A percentile compares a stretch with the other conserved stretches of the same genome.
These are phyloP conservation scores for Circinella minor DNA, from an alignment of 371 early-diverging fungal species.

Conservation along the genomic window DNA sequence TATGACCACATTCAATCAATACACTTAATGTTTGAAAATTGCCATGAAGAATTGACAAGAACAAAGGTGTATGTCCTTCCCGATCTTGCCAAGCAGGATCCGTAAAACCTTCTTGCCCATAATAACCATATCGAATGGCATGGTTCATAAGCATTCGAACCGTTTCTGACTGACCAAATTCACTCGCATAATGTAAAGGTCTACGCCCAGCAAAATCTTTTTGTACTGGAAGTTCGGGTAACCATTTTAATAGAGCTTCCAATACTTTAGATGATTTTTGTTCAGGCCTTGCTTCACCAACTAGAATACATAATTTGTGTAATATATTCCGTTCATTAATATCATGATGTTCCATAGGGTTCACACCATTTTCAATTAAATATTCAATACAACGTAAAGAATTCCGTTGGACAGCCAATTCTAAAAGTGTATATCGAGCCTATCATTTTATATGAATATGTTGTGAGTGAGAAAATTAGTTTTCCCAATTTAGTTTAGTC, in stretches of 20 bases:
- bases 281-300: slow-evolving; percentile 25
- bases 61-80: slow-evolving; percentile 73
- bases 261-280: slow-evolving; percentile 15
- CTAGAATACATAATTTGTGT: slow-evolving; percentile 61
- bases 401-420: slow-evolving; percentile 54
- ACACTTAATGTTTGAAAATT: slow-evolving; percentile 56
- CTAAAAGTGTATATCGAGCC: slow-evolving; percentile 56
- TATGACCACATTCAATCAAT: slow-evolving; percentile 59
- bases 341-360: slow-evolving; percentile 48
- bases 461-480: neutral
- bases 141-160: slow-evolving; percentile 51
- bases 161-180: slow-evolving; percentile 54
- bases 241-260: slow-evolving; percentile 22
- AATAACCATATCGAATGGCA: slow-evolving; percentile 48
- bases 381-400: slow-evolving; percentile 53
- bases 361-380: slow-evolving; percentile 40
- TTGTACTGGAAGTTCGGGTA: slow-evolving; percentile 30
- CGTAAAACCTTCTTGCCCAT: slow-evolving; percentile 44
- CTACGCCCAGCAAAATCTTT: slow-evolving; percentile 68
- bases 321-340: slow-evolving; percentile 71
- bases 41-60: slow-evolving; percentile 70
- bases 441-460: slow-evolving; percentile 16
- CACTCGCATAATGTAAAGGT: slow-evolving; percentile 74
- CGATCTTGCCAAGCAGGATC: slow-evolving; percentile 62
- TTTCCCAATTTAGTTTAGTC: no score